Conservation (phyloP, 768 basidiomycete genomes). For the Suillus sp. region DNA sequence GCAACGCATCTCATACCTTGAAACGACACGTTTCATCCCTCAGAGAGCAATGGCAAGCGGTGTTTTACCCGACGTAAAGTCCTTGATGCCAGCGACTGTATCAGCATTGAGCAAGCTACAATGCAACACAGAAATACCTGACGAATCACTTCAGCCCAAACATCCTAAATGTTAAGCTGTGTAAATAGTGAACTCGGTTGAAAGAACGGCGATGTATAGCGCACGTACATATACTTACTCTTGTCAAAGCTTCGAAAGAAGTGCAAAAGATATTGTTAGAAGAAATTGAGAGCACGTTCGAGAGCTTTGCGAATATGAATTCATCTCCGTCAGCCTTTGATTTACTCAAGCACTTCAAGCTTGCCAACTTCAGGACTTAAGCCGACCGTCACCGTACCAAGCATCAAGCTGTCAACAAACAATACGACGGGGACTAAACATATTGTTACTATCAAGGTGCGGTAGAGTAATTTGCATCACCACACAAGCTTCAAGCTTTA, state of each 20-base stretch:
- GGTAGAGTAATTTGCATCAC: neutral
- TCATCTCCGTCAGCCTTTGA: constrained; percentile 71
- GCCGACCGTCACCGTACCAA: neutral
- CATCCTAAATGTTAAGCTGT: no score
- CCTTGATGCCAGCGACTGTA: no score
- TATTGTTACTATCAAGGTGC: neutral
- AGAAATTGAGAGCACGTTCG: constrained; percentile 82
- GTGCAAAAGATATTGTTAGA: constrained; percentile 88
- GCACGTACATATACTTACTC: constrained; percentile 64
- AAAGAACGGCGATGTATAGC: constrained; percentile 22
- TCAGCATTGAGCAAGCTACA: no score
- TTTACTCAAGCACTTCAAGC: neutral
- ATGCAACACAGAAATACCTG: no score
- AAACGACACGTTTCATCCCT: no score
- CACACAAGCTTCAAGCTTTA: neutral
- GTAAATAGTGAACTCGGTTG: neutral
- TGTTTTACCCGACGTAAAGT: no score
- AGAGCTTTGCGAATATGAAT: constrained; percentile 88
- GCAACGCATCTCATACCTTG: no score
- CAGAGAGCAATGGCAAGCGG: no score
- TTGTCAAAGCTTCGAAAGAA: constrained; percentile 91
- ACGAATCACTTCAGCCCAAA: no score
- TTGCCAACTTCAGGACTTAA: neutral
- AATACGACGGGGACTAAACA: neutral
- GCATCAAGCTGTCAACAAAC: neutral